Evolutionary conservation across 1,284 basidiomycete species (phyloP).

Genomic region (Waitea zeae): DNA sequence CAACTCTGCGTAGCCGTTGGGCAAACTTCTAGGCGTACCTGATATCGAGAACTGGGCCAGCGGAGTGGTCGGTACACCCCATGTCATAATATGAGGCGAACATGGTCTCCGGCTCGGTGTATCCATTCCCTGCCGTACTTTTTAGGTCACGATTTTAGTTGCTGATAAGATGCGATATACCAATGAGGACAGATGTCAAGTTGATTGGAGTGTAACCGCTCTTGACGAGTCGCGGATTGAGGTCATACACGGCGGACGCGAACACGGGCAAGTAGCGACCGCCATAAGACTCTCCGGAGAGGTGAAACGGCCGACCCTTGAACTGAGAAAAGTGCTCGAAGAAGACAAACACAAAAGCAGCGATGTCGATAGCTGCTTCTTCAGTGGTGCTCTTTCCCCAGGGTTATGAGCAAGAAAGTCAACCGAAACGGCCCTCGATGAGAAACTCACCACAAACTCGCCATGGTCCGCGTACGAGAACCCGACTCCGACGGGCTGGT

Average conservation of each 20-base stretch:
- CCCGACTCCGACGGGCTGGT: constrained; percentile 47
- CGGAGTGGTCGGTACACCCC: constrained; percentile 27
- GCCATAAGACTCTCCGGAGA: constrained; percentile 21
- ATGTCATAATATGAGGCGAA: constrained; percentile 16
- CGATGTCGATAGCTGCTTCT: constrained; percentile 23
- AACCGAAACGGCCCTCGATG: not conserved
- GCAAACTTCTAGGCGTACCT: constrained; percentile 12
- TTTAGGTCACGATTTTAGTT: not conserved
- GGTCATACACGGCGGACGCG: constrained; percentile 60
- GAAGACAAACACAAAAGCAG: constrained; percentile 25
- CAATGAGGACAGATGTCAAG: constrained; percentile 61
- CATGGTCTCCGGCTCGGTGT: not conserved
- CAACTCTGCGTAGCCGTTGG: too few species aligned
- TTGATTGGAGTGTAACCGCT: constrained; percentile 55
- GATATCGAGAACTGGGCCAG: constrained; percentile 20
- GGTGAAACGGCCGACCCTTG: constrained; percentile 21
- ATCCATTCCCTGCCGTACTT: not conserved
- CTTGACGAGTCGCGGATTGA: constrained; percentile 38
- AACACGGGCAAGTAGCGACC: constrained; percentile 73
- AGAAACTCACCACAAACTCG: constrained; percentile 31
- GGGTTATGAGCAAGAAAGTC: not conserved
- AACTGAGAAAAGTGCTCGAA: constrained; percentile 23
- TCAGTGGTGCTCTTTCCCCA: constrained; percentile 15
- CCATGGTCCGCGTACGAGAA: constrained; percentile 63
- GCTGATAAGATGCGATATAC: constrained; percentile 17